phyloP scores from a whole-genome alignment of 2,329 filamentous ascomycete genomes.

The Talaromyces piceae region DNA sequence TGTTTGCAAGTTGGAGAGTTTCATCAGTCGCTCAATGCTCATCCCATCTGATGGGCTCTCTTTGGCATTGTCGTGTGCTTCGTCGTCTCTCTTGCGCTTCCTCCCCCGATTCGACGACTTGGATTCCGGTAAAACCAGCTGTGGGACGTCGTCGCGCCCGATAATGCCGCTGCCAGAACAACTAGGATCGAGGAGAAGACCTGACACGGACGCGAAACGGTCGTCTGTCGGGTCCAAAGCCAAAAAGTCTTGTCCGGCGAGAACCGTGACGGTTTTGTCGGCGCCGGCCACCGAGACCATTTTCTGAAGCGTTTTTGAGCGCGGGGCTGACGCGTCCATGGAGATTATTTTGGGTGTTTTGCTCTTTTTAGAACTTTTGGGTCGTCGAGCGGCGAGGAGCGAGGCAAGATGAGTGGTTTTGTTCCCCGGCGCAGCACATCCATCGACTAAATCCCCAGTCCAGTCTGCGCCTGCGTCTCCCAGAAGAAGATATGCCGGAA shows the following conservation, averaged over 20 bases:
- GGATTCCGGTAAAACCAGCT: constrained; percentile 52
- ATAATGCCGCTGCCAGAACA: constrained; percentile 95
- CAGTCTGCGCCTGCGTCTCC: constrained; percentile 43
- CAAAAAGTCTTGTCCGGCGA: constrained; percentile 77
- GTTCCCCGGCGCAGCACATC: constrained; percentile 90
- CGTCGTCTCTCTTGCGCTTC: constrained; percentile 35
- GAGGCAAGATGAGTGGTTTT: constrained; percentile 93
- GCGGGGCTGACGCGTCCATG: constrained; percentile 35
- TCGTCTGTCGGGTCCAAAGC: constrained; percentile 59
- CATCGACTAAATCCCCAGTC: constrained; percentile 72
- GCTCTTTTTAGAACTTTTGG: neutral
- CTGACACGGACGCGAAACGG: constrained; percentile 63
- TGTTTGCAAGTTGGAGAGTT: constrained; percentile 75
- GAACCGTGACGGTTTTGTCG: constrained; percentile 57
- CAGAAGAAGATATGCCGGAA: constrained; percentile 82
- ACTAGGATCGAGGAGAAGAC: constrained; percentile 81
- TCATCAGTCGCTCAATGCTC: constrained; percentile 58
- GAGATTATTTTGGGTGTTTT: constrained; percentile 43
- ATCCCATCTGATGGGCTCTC: constrained; percentile 35
- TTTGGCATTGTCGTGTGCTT: constrained; percentile 29
- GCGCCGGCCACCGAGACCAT: constrained; percentile 75
- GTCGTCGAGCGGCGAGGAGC: constrained; percentile 44
- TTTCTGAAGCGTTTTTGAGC: constrained; percentile 69
- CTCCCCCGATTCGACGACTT: constrained; percentile 21
- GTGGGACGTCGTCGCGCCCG: constrained; percentile 70